Base-by-base conservation (phyloP, 208 protist species). In the Trypanosoma congolense region DNA sequence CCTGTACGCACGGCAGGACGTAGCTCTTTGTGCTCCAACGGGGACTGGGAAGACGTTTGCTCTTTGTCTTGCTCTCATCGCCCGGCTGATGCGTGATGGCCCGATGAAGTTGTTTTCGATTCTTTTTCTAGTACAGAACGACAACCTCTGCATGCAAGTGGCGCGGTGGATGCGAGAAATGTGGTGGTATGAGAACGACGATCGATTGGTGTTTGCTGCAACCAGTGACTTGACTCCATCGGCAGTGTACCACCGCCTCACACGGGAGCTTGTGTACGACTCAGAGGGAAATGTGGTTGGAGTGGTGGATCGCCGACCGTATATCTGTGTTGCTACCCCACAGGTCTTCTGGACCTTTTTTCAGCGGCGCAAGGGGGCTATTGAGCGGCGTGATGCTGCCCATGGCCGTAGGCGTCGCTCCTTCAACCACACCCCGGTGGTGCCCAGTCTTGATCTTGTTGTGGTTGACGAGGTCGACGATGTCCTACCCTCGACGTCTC, bases 11-110 rank as follows among this genome's bases (percentile, higher is more conserved):
- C 66, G 41, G 2, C 73, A 91, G 54, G 88, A 95, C 60, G 83
- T 90, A 12, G 84, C 84, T 4, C 75, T 92, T 18, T 95, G 88
- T 48, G 84, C 84, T 4, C 88, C 88, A n/a, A 95, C 88, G 5
- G 88, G 88, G 12, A 91, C 77, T 24, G 88, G 88, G 5, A 95
- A 95, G 53, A 95, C 88, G 9, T 89, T 92, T 50, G 84, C 82
- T 0, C 70, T 95, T 6, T 95, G 88, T 49, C 54, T 91, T 21
- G 88, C 80, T 24, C 70, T 92, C 35, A 75, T 83, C 30, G 84
- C 88, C 3, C 67, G 82, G 14, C 72, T 95, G 21, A 92, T 92
- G 84, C 81, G 88, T 0, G 73, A 88, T 25, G 88, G 88, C 10
- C 88, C 88, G 18, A 90, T 92, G 84, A 95, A 91, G 62, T 67